Evolutionary conservation across 441 rosid species (phyloP), one percentile per base, ranked within the genome.

Genomic region (Flueggea neowawraea): DNA sequence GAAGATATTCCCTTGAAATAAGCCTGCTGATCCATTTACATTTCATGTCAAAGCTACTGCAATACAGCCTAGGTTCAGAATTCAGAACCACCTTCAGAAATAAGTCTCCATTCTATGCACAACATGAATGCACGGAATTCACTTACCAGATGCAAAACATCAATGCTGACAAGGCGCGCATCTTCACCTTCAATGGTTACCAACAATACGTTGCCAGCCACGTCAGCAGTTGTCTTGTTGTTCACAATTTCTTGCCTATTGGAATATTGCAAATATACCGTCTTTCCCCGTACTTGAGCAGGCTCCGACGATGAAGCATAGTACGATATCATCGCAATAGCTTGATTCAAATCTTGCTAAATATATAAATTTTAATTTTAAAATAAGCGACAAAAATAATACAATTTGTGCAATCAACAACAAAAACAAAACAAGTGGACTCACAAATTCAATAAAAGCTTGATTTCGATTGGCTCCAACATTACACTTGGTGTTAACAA

Each of bases 21-120:
- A 89, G 85, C 99, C 99, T 88, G 95, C 94, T 83, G 89, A 95
- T 95, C 84, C 99, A 92, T 95, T 89, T 77, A 85, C 88, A 88
- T 77, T 80, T 82, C 89, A 83, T 68, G 97, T 95, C 95, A 91
- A 79, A 79, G 82, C 76, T 71, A 82, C 55, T 83, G 78, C 84
- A 85, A 73, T 70, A 76, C 79, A 89, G 61, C 97, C 98, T 84
- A 84, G 61, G 65, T 72, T 82, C 81, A 81, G 70, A 78, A 84
- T 56, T 33, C 54, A 60, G 61, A 77, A 75, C 74, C 58, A 68
- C 66, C 67, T 75, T 68, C 52, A 71, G 70, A 62, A 64, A 58
- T 66, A 68, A 16, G 66, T 79, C 78, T 73, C 72, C 77, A 64
- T 51, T 70, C 66, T 54, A 75, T 65, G 44, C 51, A 53, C 69